Conservation (phyloP, 2,329 filamentous ascomycete species). For the Penicillium sp. region DNA sequence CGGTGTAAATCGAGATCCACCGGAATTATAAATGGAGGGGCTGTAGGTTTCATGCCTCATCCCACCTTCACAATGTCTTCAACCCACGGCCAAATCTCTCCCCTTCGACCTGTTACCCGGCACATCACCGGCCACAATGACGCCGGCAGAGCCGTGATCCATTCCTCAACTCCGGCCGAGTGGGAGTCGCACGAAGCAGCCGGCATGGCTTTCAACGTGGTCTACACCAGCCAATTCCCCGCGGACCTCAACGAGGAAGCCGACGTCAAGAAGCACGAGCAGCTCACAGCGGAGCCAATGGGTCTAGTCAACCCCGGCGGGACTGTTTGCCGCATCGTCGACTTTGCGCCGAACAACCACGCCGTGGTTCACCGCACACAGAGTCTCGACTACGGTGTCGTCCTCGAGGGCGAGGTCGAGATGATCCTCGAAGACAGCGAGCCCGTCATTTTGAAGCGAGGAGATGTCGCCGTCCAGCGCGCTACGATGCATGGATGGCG, state of each 20-base stretch:
- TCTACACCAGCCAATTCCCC: constrained; percentile 43
- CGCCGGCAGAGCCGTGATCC: constrained; percentile 39
- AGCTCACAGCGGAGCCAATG: constrained; percentile 28
- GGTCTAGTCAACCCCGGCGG: constrained; percentile 44
- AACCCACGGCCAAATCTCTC: constrained; percentile 27
- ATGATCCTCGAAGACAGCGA: constrained; percentile 57
- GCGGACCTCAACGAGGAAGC: constrained; percentile 37
- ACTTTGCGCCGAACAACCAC: constrained; percentile 49
- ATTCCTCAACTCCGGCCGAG: constrained; percentile 30
- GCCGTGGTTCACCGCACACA: constrained; percentile 57
- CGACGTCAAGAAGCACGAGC: constrained; percentile 38
- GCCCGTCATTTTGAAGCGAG: constrained; percentile 48
- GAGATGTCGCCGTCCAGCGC: constrained; percentile 59
- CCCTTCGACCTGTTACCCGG: constrained; percentile 30
- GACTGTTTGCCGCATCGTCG: constrained; percentile 50
- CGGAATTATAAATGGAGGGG: neutral
- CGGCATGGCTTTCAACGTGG: constrained; percentile 42
- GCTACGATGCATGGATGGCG: constrained; percentile 59
- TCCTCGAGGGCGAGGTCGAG: constrained; percentile 57
- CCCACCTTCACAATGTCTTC: constrained; percentile 15
- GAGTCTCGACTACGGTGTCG: constrained; percentile 57
- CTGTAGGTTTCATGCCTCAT: neutral
- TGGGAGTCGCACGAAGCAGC: constrained; percentile 33
- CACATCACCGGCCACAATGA: constrained; percentile 43
- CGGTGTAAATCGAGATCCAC: neutral